phyloP scores from a whole-genome alignment of 768 basidiomycete genomes.

The Termitomyces sp. region DNA sequence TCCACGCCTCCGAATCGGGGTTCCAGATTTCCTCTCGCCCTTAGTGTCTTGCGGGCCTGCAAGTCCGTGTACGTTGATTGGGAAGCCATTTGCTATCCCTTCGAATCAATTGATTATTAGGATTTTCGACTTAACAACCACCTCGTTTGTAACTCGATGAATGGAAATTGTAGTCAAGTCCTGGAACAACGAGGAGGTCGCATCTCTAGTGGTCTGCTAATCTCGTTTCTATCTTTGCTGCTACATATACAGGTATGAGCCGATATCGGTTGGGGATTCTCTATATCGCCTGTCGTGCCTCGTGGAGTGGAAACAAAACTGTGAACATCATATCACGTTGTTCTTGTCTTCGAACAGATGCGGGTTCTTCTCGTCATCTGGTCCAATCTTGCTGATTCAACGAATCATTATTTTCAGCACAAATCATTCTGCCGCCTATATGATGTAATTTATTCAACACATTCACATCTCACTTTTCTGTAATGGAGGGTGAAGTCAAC shows the following conservation, averaged over 20 bases:
- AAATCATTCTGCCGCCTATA: not conserved
- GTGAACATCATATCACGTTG: not conserved
- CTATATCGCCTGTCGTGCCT: not conserved
- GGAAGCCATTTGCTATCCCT: not conserved
- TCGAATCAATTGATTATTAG: not conserved
- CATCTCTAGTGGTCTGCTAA: not conserved
- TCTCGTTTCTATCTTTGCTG: not conserved
- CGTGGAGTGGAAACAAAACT: not conserved
- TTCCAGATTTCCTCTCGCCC: not conserved
- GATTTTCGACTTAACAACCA: not conserved
- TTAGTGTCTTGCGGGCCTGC: not conserved
- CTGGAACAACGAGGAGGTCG: slow-evolving; percentile 1
- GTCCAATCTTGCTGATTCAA: not conserved
- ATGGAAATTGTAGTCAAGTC: not conserved
- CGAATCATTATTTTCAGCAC: not conserved
- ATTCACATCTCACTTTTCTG: not conserved
- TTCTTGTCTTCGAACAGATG: not conserved
- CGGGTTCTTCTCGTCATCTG: not conserved
- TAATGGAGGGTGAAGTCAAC: too few relatives aligned
- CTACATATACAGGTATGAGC: not conserved
- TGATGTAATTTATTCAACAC: not conserved
- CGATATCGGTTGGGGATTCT: not conserved
- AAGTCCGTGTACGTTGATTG: not conserved
- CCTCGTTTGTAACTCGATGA: not conserved
- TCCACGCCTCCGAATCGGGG: slow-evolving; percentile 5